Percentiles rank a stretch among this genome's conserved stretches.
Evolutionary conservation across 2,329 filamentous ascomycete species (phyloP).

Genomic region (Chaetoscypha palmicola): DNA sequence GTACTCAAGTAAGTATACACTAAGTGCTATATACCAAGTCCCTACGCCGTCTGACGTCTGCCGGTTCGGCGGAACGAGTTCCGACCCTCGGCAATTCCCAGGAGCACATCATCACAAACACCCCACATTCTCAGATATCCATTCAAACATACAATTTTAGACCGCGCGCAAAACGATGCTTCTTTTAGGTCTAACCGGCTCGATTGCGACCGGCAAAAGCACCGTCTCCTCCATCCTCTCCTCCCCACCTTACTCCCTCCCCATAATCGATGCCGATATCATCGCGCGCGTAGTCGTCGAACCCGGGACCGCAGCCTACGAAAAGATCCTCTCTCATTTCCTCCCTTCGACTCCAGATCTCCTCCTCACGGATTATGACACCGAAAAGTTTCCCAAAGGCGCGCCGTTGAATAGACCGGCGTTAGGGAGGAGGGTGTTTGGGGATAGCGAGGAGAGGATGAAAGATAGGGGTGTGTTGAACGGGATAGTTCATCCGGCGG

Average conservation of each 20-base stretch:
- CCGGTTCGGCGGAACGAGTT: not conserved
- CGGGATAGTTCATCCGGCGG: slow-evolving; percentile 85
- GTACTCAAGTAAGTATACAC: too few species aligned
- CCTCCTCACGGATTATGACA: slow-evolving; percentile 56
- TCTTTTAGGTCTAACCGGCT: slow-evolving; percentile 90
- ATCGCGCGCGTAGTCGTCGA: slow-evolving; percentile 91
- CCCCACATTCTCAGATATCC: not conserved
- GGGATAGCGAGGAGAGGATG: slow-evolving; percentile 61
- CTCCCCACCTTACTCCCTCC: slow-evolving; percentile 72
- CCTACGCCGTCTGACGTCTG: too few species aligned
- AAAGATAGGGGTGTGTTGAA: slow-evolving; percentile 74
- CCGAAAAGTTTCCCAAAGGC: slow-evolving; percentile 44
- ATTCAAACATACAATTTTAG: not conserved
- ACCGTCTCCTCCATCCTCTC: slow-evolving; percentile 83
- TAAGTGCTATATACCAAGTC: too few species aligned
- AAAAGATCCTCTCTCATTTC: slow-evolving; percentile 76
- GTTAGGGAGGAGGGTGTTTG: slow-evolving; percentile 81
- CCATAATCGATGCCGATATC: slow-evolving; percentile 89
- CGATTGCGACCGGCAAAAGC: slow-evolving; percentile 96
- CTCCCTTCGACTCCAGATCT: slow-evolving; percentile 77
- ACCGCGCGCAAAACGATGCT: slow-evolving; percentile 57
- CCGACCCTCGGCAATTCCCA: slow-evolving; percentile 2
- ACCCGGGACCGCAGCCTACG: slow-evolving; percentile 79
- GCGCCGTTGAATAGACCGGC: slow-evolving; percentile 78
- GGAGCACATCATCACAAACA: not conserved